Base-by-base conservation (phyloP, 768 basidiomycete genomes). In the Tremella yokohamensis region DNA sequence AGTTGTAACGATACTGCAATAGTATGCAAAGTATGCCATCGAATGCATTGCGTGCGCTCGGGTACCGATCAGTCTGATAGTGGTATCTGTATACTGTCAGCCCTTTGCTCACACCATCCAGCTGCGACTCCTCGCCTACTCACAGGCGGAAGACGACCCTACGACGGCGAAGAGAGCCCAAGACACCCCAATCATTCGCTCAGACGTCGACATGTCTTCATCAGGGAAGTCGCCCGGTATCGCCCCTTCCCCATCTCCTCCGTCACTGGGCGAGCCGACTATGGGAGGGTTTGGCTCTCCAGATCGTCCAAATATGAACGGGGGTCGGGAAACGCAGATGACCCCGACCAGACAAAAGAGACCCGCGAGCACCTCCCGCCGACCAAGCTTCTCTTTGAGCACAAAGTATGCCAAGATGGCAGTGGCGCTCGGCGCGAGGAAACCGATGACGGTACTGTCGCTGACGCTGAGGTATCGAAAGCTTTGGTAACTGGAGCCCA, bases 311-410 rank as follows among this genome's bases (percentile, higher is more conserved):
- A 96, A 93, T 7, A 96, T 64, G 52, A 84, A 84, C 0, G 81
- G 77, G 0, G 91, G 91, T 37, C 88, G 81, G 11, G 90, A 88
- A 50, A 96, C 89, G 8, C 91, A 79, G 13, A 92, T 73, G 8
- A 90, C 89, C 0, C 90, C 91, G 8, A 82, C 42, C 29, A 93
- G 80, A 73, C 88, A 86, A 48, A 82, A 80, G 8, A 86, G 83
- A 83, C 82, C 83, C 3, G 83, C 87, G 40, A 84, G 44, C 3
- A 82, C 80, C 70, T 89, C 84, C 59, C 77, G 80, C 49, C 74
- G 75, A 2, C 81, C 80, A 60, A 87, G 82, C 0, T 68, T 73
- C 65, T 91, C 90, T 22, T 82, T 81, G 15, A 88, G 74, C 16
- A 87, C 79, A 1, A 87, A 63, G 13, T 82, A 82, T 2, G 84